These are phyloP conservation scores for Rhynchospora tenuis DNA, from an alignment of 176 grass and related monocot genomes.

Conservation along the genomic window DNA sequence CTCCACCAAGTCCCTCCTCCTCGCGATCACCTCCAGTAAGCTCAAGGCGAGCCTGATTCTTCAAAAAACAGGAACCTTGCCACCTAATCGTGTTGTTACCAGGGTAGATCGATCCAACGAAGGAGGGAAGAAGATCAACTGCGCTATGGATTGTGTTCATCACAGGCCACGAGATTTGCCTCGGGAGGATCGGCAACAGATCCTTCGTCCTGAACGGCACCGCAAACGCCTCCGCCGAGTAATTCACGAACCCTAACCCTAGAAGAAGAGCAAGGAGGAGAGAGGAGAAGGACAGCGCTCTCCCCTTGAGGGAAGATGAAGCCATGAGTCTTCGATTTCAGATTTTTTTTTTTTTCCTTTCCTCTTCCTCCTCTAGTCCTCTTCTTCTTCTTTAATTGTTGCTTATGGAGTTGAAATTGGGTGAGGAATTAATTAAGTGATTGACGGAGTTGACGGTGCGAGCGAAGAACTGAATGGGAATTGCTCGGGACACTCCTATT, in stretches of 20 bases:
- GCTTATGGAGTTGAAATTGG: background rate
- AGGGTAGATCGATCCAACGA: constrained; percentile 59
- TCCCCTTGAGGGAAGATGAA: background rate
- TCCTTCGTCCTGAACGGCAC: constrained; percentile 69
- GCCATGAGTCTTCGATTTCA: background rate
- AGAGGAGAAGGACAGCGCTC: background rate
- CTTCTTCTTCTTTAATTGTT: background rate
- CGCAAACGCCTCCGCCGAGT: constrained; percentile 30
- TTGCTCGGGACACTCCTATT: too few species aligned
- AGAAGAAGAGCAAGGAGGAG: constrained; percentile 11
- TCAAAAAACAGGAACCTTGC: constrained; percentile 72
- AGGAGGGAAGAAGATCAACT: constrained; percentile 80
- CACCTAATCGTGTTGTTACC: constrained; percentile 34
- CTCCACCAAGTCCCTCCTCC: constrained; percentile 47
- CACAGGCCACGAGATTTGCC: constrained; percentile 82
- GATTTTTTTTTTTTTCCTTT: background rate
- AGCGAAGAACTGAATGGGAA: background rate
- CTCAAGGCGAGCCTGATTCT: constrained; percentile 65
- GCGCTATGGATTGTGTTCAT: constrained; percentile 85
- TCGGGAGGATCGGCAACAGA: constrained; percentile 77
- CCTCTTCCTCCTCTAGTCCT: background rate
- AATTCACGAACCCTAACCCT: background rate
- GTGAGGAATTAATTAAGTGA: too few species aligned
- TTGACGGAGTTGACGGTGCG: background rate
- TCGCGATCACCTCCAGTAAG: constrained; percentile 57